Evolutionary conservation across 2,329 filamentous ascomycete species (phyloP).

Genomic region (Gyromitra esculenta): DNA sequence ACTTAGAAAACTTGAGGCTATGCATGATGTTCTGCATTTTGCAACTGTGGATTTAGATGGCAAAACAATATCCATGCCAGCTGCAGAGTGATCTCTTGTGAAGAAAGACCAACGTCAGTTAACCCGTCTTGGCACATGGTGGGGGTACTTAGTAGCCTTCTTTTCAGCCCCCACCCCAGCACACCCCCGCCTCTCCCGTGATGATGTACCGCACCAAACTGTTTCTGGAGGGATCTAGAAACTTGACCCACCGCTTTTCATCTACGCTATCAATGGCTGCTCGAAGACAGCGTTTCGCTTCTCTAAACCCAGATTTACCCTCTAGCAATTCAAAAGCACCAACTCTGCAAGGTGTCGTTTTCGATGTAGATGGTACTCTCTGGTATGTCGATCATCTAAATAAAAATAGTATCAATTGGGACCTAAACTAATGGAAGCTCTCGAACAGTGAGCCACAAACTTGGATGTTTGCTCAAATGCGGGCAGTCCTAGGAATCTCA

Average conservation of each 20-base stretch:
- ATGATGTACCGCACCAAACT: conserved; percentile 25
- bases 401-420: conserved; percentile 15
- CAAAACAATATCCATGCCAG: not conserved
- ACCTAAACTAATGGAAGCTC: conserved; percentile 49
- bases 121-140: conserved; percentile 31
- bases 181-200: conserved; percentile 9
- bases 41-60: not conserved
- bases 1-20: not conserved
- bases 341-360: conserved; percentile 72
- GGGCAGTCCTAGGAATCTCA: conserved; percentile 74
- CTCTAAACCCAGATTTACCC: conserved; percentile 61
- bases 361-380: conserved; percentile 94
- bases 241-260: conserved; percentile 11
- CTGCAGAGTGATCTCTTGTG: conserved; percentile 21
- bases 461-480: conserved; percentile 96
- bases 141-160: not conserved
- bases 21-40: not conserved
- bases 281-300: conserved; percentile 65
- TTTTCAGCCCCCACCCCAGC: conserved; percentile 13
- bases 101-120: conserved; percentile 17
- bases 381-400: conserved; percentile 69
- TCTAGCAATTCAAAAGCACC: conserved; percentile 60
- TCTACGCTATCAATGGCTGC: conserved; percentile 32
- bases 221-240: conserved; percentile 10
- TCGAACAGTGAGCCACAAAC: conserved; percentile 80